Evolutionary conservation across 345 rosid species (phyloP), one percentile per base, ranked within the genome.

Genomic region (Syzygium aromaticum): DNA sequence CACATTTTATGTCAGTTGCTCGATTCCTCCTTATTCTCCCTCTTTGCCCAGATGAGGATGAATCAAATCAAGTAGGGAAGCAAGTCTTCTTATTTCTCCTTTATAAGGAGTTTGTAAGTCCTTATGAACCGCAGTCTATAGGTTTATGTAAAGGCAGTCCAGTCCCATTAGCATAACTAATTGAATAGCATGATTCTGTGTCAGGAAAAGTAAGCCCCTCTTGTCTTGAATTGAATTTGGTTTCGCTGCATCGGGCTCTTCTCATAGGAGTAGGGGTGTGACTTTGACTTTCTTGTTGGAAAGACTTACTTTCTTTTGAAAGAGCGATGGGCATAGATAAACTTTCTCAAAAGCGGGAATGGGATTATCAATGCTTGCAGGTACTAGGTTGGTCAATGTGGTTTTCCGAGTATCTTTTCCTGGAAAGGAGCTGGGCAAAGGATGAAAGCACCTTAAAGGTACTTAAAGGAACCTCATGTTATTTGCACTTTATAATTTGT

Each of bases 311-410:
- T 73, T 22, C 49, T 86, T 63, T 51, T 11, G 67, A 46, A 25
- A 23, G 43, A 27, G 86, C 25, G 2, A 19, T 84, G 33, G 40
- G 46, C 61, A 23, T 64, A 51, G 38, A 46, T n/a, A 80, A 61
- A 38, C 40, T 78, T 85, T 86, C 63, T 57, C 3, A 63, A 54
- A 54, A 52, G 16, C 15, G 23, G 82, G 82, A 73, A 38, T 16
- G 43, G 82, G 27, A 19, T 73, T 73, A 17, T 85, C 73, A 54
- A 28, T 87, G 49, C 57, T 78, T 78, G 90, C 95, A 98, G 99
- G 97, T 98, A 87, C 93, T 98, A 86, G 99, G 99, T 57, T 98
- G 99, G 99, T 96, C 99, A 88, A 96, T 96, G 98, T 98, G 99
- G 99, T 98, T 98, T 94, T 96, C 99, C 12, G 99, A 94, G 91